A percentile compares a stretch with the other conserved stretches of the same genome.
Conservation (phyloP, 768 basidiomycete genomes). For the Panus rudis region DNA sequence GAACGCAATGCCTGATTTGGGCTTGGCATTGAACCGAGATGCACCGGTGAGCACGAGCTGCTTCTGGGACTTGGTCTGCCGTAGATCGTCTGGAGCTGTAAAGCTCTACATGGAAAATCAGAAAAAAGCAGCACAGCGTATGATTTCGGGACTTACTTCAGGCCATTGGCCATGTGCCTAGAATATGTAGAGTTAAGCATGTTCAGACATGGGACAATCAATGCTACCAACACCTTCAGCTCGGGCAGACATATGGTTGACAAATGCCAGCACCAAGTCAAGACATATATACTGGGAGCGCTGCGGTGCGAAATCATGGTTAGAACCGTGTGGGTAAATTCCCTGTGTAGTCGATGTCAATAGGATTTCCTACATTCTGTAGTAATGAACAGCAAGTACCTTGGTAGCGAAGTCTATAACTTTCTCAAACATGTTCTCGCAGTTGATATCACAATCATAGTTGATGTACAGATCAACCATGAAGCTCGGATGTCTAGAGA, state of each 20-base stretch:
- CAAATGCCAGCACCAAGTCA: constrained; percentile 79
- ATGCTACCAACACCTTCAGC: constrained; percentile 37
- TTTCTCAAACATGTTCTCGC: constrained; percentile 92
- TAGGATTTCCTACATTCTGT: background rate
- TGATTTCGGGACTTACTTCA: constrained; percentile 34
- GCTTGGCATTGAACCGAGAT: constrained; percentile 84
- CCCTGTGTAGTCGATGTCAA: constrained; percentile 39
- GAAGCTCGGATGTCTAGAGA: constrained; percentile 79
- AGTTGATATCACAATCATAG: constrained; percentile 95
- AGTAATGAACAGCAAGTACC: constrained; percentile 33
- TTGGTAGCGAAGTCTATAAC: constrained; percentile 84
- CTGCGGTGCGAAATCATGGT: constrained; percentile 57
- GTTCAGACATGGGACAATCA: constrained; percentile 1
- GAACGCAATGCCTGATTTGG: constrained; percentile 84
- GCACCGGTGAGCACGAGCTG: constrained; percentile 80
- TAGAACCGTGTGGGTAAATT: constrained; percentile 65
- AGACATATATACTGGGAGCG: constrained; percentile 83
- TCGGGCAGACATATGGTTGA: constrained; percentile 81
- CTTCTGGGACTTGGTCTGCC: constrained; percentile 76
- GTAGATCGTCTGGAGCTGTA: constrained; percentile 48
- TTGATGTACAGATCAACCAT: constrained; percentile 95
- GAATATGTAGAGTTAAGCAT: background rate
- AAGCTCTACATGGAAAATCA: constrained; percentile 36
- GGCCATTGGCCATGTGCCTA: constrained; percentile 52
- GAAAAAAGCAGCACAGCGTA: background rate